Base-by-base conservation (phyloP, 2,329 filamentous ascomycete genomes). In the Elsinoe batatas region DNA sequence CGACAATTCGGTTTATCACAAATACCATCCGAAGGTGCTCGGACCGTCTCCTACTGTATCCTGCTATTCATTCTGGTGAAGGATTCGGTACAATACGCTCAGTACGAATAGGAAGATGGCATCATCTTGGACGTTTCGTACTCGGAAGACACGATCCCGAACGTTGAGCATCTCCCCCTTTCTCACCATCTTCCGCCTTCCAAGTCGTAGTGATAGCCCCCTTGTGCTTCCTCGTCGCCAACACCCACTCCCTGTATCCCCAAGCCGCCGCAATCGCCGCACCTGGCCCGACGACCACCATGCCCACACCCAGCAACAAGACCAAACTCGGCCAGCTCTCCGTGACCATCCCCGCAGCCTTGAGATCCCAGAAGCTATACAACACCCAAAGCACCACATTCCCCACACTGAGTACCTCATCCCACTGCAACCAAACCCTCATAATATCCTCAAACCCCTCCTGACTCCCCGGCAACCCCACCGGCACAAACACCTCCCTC, bases 171-270 rank as follows among this genome's bases (percentile, higher is more conserved):
- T n/a, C n/a, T n/a, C n/a, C 44, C 35, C 18, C 8, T 22, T 36
- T 7, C 47, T 42, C 43, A 10, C 53, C 54, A n/a, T 22, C 18
- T 5, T 7, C 17, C 40, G 22, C 3, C 15, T 44, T 44, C 44
- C 26, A 61, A 56, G 15, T 59, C 53, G 32, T 49, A 30, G 11
- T 35, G 56, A 60, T 42, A 11, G 62, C 61, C 53, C 40, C 54
- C 42, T 43, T 57, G 47, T 61, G 60, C 43, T 56, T 64, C 58
- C 65, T 67, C n/a, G 40, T 58, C 13, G 67, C 65, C 44, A 72
- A 55, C 4, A 61, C 59, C 38, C 69, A 64, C 54, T 72, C 70
- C 57, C 70, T 67, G 62, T 65, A 69, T 10, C 63, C 59, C 66
- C 67, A 71, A 58, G 62, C 63, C 12, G 59, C 56, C 7, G 61